These are phyloP conservation scores for Cystobasidium pallidum DNA, from an alignment of 1,284 basidiomycete species.

Conservation along the genomic window DNA sequence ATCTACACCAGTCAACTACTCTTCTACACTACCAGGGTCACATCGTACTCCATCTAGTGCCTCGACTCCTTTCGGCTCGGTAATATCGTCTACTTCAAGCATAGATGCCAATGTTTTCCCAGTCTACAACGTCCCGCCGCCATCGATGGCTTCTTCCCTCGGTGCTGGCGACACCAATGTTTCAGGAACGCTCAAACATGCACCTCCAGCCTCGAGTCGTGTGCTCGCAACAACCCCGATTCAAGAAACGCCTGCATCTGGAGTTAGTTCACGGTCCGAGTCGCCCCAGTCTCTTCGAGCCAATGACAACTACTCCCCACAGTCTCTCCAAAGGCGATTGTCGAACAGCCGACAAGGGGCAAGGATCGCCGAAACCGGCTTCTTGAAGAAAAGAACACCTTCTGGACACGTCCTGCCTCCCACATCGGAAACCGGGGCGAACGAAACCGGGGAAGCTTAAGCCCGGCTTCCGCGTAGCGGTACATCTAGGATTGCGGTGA, in stretches of 20 bases:
- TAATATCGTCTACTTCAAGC: conserved; percentile 18
- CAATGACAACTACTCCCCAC: conserved; percentile 3
- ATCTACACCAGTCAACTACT: conserved; percentile 7
- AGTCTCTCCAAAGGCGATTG: conserved; percentile 16
- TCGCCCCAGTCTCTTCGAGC: conserved; percentile 12
- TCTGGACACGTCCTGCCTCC: conserved; percentile 3
- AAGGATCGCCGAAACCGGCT: conserved; percentile 36
- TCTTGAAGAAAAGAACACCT: conserved; percentile 25
- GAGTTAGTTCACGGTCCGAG: neutral
- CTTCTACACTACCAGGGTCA: neutral
- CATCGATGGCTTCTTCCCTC: conserved; percentile 33
- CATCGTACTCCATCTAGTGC: neutral
- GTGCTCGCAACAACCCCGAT: conserved; percentile 12
- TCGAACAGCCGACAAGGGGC: conserved; percentile 33
- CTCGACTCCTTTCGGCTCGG: conserved; percentile 35
- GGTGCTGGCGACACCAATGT: neutral
- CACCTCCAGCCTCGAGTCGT: neutral
- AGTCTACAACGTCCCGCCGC: conserved; percentile 32
- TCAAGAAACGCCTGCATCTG: conserved; percentile 16
- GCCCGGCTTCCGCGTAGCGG: neutral
- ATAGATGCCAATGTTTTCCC: neutral
- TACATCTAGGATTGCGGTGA: neutral
- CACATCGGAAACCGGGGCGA: neutral
- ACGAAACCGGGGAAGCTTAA: neutral
- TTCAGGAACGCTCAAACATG: neutral